Base-by-base conservation (phyloP, 306 rosid species). In the Cicer judaicum region DNA sequence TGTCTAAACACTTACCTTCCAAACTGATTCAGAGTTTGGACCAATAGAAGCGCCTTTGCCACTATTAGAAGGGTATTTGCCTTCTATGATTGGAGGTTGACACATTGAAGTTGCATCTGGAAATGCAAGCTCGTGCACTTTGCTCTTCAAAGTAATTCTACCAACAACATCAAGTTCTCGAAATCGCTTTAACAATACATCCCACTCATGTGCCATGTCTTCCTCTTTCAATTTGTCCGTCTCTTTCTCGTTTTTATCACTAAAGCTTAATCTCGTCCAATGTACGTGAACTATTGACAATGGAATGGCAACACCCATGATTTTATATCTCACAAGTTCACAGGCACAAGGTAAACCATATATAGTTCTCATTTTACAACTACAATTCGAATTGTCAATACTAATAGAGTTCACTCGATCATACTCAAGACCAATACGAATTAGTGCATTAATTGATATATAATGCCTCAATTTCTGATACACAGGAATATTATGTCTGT, bases 261-360 rank as follows among this genome's bases (percentile, higher is more conserved):
- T 21, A n/a, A 38, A 12, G 10, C 2, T 4, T 62, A 38, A n/a
- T n/a, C 10, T 38, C 21, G 7, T 14, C 47, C 24, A 62, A 62
- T 62, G 47, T 2, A n/a, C n/a, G 39, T 62, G 47, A 38, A 62
- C 47, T 62, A 14, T 1, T 7, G 10, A 14, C 46, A 62, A 38
- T n/a, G 68, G 68, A 38, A 62, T 62, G 10, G 68, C 12, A n/a
- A 62, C 47, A 3, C 21, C 16, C 10, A 9, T 1, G 5, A 10
- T 38, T 38, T 2, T 38, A 12, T n/a, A 62, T 13, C 6, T 21
- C 6, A 12, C 10, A 13, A 61, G 19, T n/a, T 34, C 44, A 36
- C 44, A 61, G 5, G 66, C 19, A 61, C 10, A 61, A 61, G 66
- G 66, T 34, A 60, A 60, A 29, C 68, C 19, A 62, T 38, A 15